phyloP scores from a whole-genome alignment of 2,329 filamentous ascomycete species.

The Colletotrichum acutatum region DNA sequence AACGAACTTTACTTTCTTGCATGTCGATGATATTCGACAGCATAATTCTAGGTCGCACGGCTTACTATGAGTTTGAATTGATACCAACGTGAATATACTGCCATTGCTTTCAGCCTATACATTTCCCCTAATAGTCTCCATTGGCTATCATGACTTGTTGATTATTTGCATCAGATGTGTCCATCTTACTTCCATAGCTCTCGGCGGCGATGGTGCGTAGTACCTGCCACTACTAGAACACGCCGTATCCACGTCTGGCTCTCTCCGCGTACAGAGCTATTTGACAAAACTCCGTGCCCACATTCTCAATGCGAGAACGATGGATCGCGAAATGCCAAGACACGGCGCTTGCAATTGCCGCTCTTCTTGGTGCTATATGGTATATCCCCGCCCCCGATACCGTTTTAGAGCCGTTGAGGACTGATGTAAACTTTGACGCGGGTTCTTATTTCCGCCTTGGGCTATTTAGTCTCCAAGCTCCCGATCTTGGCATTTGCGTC shows the following conservation, averaged over 20 bases:
- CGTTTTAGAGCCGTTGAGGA: neutral
- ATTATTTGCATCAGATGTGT: no score
- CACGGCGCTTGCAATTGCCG: constrained; percentile 23
- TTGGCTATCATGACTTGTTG: neutral
- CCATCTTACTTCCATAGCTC: no score
- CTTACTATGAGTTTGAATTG: neutral
- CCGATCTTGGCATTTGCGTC: no score
- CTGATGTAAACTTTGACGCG: neutral
- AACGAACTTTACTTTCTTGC: constrained; percentile 13
- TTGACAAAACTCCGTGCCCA: neutral
- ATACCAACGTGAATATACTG: neutral
- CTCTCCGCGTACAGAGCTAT: neutral
- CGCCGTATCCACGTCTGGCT: no score
- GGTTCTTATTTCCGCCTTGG: no score
- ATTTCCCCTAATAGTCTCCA: neutral
- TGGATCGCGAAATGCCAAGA: neutral
- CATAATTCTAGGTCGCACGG: neutral
- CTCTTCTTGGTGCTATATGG: neutral
- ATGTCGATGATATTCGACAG: neutral
- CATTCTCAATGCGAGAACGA: neutral
- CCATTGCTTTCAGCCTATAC: neutral
- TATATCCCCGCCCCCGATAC: neutral
- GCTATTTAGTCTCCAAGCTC: no score
- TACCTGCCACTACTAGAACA: neutral
- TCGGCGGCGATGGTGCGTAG: no score